A percentile compares a stretch with the other conserved stretches of the same genome.
Conservation (phyloP, 1,139 yeast genomes). For the Yamadazyma aaseri region DNA sequence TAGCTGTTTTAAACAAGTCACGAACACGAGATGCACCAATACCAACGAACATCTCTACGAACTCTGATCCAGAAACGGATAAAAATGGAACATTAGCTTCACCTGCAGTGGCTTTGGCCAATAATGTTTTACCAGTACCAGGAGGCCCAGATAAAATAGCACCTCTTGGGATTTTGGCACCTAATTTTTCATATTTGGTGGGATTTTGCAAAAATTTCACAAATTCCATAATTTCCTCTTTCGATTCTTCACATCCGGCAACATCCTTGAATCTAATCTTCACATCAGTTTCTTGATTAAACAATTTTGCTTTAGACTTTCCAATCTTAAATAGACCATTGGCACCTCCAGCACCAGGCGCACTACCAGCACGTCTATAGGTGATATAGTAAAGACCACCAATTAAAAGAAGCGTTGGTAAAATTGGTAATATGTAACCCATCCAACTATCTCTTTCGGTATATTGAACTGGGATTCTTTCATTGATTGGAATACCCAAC, state of each 20-base stretch:
- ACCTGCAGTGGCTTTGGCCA: slow-evolving; percentile 84
- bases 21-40: slow-evolving; percentile 83
- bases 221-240: slow-evolving; percentile 83
- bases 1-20: slow-evolving; percentile 74
- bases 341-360: slow-evolving; percentile 45
- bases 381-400: slow-evolving; percentile 75
- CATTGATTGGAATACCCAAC: slow-evolving; percentile 55
- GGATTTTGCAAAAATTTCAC: slow-evolving; percentile 78
- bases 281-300: slow-evolving; percentile 69
- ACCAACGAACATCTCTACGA: slow-evolving; percentile 82
- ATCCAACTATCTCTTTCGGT: slow-evolving; percentile 59
- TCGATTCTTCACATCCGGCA: slow-evolving; percentile 82
- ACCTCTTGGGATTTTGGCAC: slow-evolving; percentile 83
- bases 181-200: slow-evolving; percentile 67
- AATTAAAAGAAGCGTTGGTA: slow-evolving; percentile 68
- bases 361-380: slow-evolving; percentile 51
- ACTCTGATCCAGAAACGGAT: slow-evolving; percentile 80
- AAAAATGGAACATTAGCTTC: slow-evolving; percentile 83
- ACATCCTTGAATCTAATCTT: slow-evolving; percentile 75
- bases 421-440: slow-evolving; percentile 55
- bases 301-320: slow-evolving; percentile 66
- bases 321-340: slow-evolving; percentile 66
- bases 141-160: slow-evolving; percentile 84
- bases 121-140: slow-evolving; percentile 80
- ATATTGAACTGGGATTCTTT: slow-evolving; percentile 64